Base-by-base conservation (phyloP, 495 filamentous ascomycete genomes). In the Aspergillus sclerotiicarbonarius region DNA sequence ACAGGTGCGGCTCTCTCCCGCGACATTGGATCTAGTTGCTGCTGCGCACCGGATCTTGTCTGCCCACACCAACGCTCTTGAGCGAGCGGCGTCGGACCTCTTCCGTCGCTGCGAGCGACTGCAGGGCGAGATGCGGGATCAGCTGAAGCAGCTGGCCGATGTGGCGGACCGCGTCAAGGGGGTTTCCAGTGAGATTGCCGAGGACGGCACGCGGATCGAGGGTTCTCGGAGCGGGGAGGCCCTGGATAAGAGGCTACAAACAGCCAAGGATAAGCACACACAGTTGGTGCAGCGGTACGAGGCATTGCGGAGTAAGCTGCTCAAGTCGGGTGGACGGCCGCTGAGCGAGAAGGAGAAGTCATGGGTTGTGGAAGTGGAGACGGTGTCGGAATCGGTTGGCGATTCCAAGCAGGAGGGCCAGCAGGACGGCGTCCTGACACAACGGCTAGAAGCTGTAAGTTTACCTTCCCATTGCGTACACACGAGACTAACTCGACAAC, bases 31-130 rank as follows among this genome's bases (percentile, higher is more conserved):
- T 43, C 71, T 93, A 12, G 82, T 96, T 61, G 86, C 86, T 0
- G 82, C 89, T 30, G 88, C 87, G 0, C 92, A 96, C 68, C 82
- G 87, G 46, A 77, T 90, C 3, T 73, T 96, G 19, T 86, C 85
- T 51, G 73, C 79, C 18, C 89, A 96, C 70, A 94, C 91, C 0
- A 78, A 87, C 60, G 74, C 76, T 6, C 78, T 96, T 25, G 87
- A 88, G 37, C 67, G 80, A 51, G 90, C 89, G 10, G 91, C 90
- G 3, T 84, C 91, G 1, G 90, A 95, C 63, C 76, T 96, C 8
- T 96, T 96, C 76, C 80, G 86, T 15, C 82, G 88, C 20, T 92
- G 89, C 62, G 83, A 91, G 63, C 76, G 86, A 13, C 72, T 96
- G 41, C 85, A 84, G 63, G 75, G 77, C 2, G 90, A 96, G 69